Evolutionary conservation across 495 filamentous ascomycete species (phyloP).

Genomic region (Chaetomium tenue): DNA sequence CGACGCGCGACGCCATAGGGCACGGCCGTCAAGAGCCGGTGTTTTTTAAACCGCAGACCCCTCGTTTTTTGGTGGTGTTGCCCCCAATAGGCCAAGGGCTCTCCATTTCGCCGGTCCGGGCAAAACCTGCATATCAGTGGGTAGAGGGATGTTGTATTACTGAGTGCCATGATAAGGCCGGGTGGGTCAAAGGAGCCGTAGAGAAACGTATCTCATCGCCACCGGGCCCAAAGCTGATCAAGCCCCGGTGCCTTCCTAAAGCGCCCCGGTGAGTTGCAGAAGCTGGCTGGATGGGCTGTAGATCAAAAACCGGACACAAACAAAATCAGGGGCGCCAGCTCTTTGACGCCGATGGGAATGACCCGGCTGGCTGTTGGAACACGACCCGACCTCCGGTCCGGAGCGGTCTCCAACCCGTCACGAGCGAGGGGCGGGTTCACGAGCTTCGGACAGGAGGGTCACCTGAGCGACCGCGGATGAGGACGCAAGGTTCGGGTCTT

Average conservation of each 20-base stretch:
- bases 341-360: neutral
- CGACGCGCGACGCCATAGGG: too few species aligned
- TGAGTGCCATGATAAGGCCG: neutral
- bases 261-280: neutral
- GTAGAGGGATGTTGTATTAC: neutral
- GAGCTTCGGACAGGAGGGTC: neutral
- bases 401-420: neutral
- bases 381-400: too few species aligned
- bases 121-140: slow-evolving; percentile 1
- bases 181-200: neutral
- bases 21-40: too few species aligned
- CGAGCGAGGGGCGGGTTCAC: neutral
- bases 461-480: slow-evolving; percentile 12
- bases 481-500: neutral
- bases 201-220: neutral
- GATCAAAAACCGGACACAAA: neutral
- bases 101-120: neutral
- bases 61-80: too few species aligned
- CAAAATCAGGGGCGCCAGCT: neutral
- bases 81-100: too few species aligned
- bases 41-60: too few species aligned
- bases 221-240: neutral
- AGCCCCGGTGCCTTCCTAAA: neutral
- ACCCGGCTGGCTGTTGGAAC: too few species aligned
- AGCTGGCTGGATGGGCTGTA: neutral